phyloP scores from a whole-genome alignment of 169 alveolate species.

The Plasmodium cynomolgi region DNA sequence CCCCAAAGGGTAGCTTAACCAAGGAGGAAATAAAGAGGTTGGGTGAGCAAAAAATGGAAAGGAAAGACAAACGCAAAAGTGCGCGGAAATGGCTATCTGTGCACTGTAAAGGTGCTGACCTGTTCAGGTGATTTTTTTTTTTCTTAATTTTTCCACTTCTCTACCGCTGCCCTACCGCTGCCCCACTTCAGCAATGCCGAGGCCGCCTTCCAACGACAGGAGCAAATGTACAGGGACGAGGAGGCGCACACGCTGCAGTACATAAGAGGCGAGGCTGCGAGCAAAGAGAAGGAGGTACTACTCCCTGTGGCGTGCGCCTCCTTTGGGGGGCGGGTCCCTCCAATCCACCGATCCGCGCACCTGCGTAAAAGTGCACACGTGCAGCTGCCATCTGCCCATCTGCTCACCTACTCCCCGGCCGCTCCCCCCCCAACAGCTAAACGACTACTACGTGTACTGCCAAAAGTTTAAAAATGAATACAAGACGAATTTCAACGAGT shows the following conservation, averaged over 20 bases:
- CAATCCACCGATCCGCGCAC: neutral
- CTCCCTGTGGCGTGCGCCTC: neutral
- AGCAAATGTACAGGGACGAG: conserved; percentile 35
- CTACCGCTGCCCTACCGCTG: neutral
- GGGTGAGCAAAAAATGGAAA: neutral
- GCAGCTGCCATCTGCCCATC: neutral
- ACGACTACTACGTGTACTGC: conserved; percentile 44
- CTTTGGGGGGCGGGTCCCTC: neutral
- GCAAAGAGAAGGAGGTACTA: conserved; percentile 60
- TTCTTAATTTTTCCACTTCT: neutral
- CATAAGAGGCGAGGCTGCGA: conserved; percentile 2
- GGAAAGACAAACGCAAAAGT: neutral
- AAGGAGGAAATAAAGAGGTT: conserved; percentile 51
- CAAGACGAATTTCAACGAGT: conserved; percentile 43
- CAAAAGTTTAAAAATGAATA: conserved; percentile 45
- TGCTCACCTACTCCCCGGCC: neutral
- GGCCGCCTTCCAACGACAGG: conserved; percentile 38
- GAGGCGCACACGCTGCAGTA: conserved; percentile 15
- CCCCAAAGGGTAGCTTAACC: neutral
- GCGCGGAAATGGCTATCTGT: neutral
- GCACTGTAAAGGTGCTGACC: neutral
- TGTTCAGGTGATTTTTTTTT: conserved; percentile 6
- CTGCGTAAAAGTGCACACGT: neutral
- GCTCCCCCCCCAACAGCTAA: conserved; percentile 1
- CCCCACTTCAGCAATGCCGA: neutral